Evolutionary conservation across 176 grass and related monocot species (phyloP).

Genomic region (Tillandsia fasciculata): DNA sequence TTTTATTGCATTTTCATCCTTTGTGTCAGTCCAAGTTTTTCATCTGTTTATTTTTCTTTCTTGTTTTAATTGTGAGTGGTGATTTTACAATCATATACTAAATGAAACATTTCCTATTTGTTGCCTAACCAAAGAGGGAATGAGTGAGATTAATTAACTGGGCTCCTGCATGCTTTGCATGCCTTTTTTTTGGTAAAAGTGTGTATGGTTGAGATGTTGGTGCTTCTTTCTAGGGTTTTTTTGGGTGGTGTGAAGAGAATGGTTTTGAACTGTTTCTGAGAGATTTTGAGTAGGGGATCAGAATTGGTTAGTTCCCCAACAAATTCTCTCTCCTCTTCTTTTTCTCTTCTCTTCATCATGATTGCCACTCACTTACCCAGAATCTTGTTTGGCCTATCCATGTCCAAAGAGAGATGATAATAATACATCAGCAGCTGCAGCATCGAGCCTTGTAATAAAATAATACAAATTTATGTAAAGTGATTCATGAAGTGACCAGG

Average conservation of each 20-base stretch:
- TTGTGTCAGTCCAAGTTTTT: neutral
- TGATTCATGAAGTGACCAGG: too few relatives aligned
- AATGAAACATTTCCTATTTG: slow-evolving; percentile 2
- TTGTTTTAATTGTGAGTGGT: neutral
- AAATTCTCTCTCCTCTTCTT: neutral
- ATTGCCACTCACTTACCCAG: neutral
- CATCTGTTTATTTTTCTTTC: neutral
- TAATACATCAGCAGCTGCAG: too few relatives aligned
- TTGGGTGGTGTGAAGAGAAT: neutral
- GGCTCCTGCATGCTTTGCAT: neutral
- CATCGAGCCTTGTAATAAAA: too few relatives aligned
- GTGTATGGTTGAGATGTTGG: neutral
- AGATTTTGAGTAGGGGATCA: neutral
- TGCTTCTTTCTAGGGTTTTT: neutral
- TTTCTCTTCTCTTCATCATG: neutral
- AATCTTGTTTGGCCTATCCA: neutral
- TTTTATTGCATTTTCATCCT: neutral
- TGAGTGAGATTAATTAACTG: neutral
- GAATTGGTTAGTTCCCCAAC: neutral
- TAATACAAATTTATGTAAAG: too few relatives aligned
- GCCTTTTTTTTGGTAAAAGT: neutral
- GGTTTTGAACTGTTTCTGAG: too few relatives aligned
- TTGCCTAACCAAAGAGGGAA: neutral
- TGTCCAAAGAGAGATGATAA: neutral
- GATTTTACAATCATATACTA: slow-evolving; percentile 1